These are phyloP conservation scores for Leptomonas pyrrhocoris DNA, from an alignment of 208 protist genomes.

Conservation along the genomic window DNA sequence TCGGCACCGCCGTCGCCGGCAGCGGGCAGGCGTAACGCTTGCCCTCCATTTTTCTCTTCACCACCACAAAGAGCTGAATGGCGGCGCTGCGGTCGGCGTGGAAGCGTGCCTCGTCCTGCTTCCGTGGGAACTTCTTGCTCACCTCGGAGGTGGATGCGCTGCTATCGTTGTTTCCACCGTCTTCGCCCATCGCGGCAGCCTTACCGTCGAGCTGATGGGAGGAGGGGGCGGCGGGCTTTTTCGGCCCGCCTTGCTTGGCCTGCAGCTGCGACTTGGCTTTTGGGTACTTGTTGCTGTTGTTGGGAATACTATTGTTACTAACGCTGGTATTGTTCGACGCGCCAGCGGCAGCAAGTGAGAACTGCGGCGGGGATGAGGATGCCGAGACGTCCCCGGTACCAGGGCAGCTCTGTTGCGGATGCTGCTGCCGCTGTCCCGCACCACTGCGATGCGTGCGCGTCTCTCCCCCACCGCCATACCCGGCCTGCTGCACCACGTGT, in stretches of 20 bases:
- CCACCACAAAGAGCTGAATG: constrained; percentile 52
- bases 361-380: background rate
- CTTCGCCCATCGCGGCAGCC: background rate
- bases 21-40: constrained; percentile 51
- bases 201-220: constrained; percentile 4
- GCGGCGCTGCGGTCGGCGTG: constrained; percentile 36
- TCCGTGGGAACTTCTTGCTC: background rate
- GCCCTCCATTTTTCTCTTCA: constrained; percentile 63
- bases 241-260: background rate
- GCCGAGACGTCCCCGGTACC: background rate
- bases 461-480: constrained; percentile 2
- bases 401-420: background rate
- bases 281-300: background rate
- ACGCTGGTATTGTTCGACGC: background rate
- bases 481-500: background rate
- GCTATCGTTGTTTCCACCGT: background rate
- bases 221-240: background rate
- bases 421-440: background rate
- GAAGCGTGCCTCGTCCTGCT: constrained; percentile 21
- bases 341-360: background rate
- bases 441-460: background rate
- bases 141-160: background rate
- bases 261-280: background rate
- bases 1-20: constrained; percentile 14
- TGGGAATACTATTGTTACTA: background rate